phyloP scores from a whole-genome alignment of 2,329 filamentous ascomycete species.

The Fulvia fulva region DNA sequence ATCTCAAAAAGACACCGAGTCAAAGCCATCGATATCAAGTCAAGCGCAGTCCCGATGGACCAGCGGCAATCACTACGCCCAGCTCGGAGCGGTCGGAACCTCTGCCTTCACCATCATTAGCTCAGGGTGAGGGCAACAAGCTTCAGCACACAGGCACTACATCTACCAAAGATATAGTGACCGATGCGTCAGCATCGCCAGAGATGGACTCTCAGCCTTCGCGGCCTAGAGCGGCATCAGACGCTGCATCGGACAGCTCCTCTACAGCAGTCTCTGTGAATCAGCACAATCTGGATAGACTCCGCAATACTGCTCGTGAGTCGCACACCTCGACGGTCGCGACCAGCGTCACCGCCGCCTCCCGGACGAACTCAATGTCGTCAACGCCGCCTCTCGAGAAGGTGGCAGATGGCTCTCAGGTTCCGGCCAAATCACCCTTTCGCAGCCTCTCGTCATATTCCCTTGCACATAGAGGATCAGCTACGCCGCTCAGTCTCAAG shows the following conservation, averaged over 20 bases:
- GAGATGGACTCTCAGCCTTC: not conserved
- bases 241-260: slow-evolving; percentile 24
- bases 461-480: slow-evolving; percentile 23
- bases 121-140: not conserved
- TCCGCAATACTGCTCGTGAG: slow-evolving; percentile 30
- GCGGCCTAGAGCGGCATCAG: slow-evolving; percentile 13
- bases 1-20: slow-evolving; percentile 22
- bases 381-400: slow-evolving; percentile 24
- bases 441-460: slow-evolving; percentile 26
- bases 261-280: slow-evolving; percentile 25
- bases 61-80: slow-evolving; percentile 23
- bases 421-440: slow-evolving; percentile 14
- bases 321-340: slow-evolving; percentile 28
- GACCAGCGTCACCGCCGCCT: slow-evolving; percentile 22
- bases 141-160: not conserved
- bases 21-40: slow-evolving; percentile 38
- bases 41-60: slow-evolving; percentile 33
- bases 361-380: slow-evolving; percentile 28
- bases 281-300: slow-evolving; percentile 26
- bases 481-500: slow-evolving; percentile 13
- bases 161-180: slow-evolving; percentile 5
- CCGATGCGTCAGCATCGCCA: not conserved
- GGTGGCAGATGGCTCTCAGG: slow-evolving; percentile 17
- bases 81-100: not conserved
- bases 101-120: not conserved